Percentiles rank a stretch among this genome's conserved stretches.
These are phyloP conservation scores for Aureobasidium lini DNA, from an alignment of 2,329 filamentous ascomycete genomes.

Conservation along the genomic window DNA sequence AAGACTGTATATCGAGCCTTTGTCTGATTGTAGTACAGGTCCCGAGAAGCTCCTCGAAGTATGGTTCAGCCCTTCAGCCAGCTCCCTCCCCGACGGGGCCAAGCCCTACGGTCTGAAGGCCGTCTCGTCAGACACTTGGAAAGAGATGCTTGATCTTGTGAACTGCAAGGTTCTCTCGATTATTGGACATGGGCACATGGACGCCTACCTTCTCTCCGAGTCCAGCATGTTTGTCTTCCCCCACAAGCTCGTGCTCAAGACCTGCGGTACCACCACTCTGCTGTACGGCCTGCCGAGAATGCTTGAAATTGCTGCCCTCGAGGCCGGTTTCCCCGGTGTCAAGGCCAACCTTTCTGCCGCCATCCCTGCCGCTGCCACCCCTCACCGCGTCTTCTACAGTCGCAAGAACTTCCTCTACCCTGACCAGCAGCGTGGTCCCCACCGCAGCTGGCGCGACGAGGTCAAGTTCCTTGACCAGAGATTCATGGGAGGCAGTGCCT, in stretches of 20 bases:
- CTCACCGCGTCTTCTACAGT: conserved; percentile 96
- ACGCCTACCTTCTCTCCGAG: conserved; percentile 94
- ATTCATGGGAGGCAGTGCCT: conserved; percentile 87
- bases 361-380: conserved; percentile 69
- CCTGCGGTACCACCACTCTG: conserved; percentile 92
- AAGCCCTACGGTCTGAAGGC: conserved; percentile 75
- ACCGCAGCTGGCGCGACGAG: conserved; percentile 96
- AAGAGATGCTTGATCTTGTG: conserved; percentile 93
- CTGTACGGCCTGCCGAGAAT: conserved; percentile 83
- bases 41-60: conserved; percentile 98
- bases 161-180: conserved; percentile 98
- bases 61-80: conserved; percentile 83
- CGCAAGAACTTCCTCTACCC: conserved; percentile 98
- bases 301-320: conserved; percentile 78
- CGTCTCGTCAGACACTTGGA: conserved; percentile 79
- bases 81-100: conserved; percentile 61
- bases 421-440: conserved; percentile 85
- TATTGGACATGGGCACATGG: conserved; percentile 85
- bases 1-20: not conserved
- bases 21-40: conserved; percentile 28
- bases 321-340: conserved; percentile 83
- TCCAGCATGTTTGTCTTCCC: conserved; percentile 99
- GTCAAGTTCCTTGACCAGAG: conserved; percentile 87
- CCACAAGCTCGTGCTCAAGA: conserved; percentile 99
- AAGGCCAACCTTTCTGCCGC: conserved; percentile 59